Evolutionary conservation across 176 grass and related monocot genomes (phyloP), one percentile per base, ranked within the genome.

Genomic region (Oryza officinalis): DNA sequence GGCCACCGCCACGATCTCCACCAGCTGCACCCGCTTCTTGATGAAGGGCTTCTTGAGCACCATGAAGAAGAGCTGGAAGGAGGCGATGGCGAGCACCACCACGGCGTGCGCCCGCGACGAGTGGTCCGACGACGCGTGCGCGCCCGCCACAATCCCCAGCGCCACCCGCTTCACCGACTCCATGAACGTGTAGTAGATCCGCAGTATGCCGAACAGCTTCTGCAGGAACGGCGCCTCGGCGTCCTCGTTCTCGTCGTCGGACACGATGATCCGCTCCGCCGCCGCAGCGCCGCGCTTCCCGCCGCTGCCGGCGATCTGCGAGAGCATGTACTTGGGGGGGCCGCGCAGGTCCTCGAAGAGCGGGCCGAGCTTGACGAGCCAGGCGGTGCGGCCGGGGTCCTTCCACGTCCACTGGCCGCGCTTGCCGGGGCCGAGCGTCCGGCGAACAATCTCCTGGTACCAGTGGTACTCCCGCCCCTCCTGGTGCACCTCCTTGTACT

Each of bases 311-410:
- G 76, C 69, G 35, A 94, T 92, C 88, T 92, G 94, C 31, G 90
- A 85, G 14, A 91, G 64, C 90, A 89, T 94, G 83, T 92, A 91
- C 86, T 91, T 97, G 18, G 93, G 91, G 27, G 91, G 91, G 13
- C 96, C 96, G 23, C 96, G 89, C 47, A 98, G 89, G 79, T 98
- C 93, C 80, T 98, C 91, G 72, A 98, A 98, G 38, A 98, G 84
- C 43, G 93, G 91, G 40, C 91, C 93, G 18, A 98, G 69, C 92
- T 83, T 93, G 54, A 33, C 72, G 37, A 87, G 84, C 49, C 87
- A 87, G 5, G 67, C 66, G 69, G 84, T 50, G 83, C 64, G 84
- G 8, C 13, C 78, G 13, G 92, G 81, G 69, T 57, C 85, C 75
- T 89, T 97, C 90, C 90, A 94, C 74, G 91, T 88, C 96, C 96